Evolutionary conservation across 345 rosid genomes (phyloP).

Genomic region (Brassica incana): DNA sequence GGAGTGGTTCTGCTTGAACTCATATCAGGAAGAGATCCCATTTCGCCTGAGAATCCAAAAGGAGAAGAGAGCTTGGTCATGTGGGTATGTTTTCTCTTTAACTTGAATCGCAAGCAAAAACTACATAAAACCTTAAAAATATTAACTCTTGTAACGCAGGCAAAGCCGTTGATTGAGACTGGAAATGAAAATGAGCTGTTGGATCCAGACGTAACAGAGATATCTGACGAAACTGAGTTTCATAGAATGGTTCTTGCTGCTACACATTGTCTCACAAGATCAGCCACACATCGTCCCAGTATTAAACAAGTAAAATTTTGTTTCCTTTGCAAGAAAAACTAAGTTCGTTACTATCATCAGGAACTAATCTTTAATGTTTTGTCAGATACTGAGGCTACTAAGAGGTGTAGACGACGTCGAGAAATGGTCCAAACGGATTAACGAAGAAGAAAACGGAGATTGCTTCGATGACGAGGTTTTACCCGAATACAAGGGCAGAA

Average conservation of each 20-base stretch:
- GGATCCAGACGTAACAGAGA: slow-evolving; percentile 56
- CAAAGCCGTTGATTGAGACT: slow-evolving; percentile 60
- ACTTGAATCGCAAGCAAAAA: neutral
- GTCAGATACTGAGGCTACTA: slow-evolving; percentile 63
- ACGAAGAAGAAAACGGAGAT: slow-evolving; percentile 40
- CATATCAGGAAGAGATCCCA: slow-evolving; percentile 74
- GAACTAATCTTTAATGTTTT: slow-evolving; percentile 12
- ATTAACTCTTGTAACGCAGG: slow-evolving; percentile 47
- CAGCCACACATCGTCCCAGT: slow-evolving; percentile 74
- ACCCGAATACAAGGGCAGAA: slow-evolving; percentile 56
- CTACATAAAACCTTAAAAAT: neutral
- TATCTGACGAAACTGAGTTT: slow-evolving; percentile 54
- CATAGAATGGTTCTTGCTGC: slow-evolving; percentile 80
- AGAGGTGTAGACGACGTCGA: slow-evolving; percentile 48
- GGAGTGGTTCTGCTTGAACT: slow-evolving; percentile 84
- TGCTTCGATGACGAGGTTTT: slow-evolving; percentile 77
- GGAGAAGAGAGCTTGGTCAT: slow-evolving; percentile 75
- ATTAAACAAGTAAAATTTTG: slow-evolving; percentile 38
- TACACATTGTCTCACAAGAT: slow-evolving; percentile 59
- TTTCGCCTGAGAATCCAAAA: slow-evolving; percentile 47
- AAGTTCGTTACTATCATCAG: neutral
- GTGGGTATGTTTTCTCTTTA: slow-evolving; percentile 63
- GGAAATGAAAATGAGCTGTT: slow-evolving; percentile 52
- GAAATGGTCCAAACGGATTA: slow-evolving; percentile 16
- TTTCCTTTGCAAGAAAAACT: neutral